Evolutionary conservation across 2,329 filamentous ascomycete genomes (phyloP).

Genomic region (Ceratocystiopsis brevicomis): DNA sequence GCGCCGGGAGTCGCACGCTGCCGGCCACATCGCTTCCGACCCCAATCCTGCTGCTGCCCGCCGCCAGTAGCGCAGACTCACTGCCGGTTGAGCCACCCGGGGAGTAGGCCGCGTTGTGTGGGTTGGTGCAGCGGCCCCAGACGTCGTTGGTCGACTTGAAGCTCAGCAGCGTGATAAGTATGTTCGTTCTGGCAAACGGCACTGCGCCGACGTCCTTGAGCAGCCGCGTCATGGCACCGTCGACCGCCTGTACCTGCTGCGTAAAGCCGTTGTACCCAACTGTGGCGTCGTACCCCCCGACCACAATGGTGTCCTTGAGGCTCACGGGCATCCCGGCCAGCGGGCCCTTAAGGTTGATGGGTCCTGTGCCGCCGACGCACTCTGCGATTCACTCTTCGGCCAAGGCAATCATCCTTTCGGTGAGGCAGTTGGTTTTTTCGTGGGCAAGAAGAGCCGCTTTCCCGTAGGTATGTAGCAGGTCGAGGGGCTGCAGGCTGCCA

Average conservation of each 20-base stretch:
- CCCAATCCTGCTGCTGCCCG: slow-evolving; percentile 60
- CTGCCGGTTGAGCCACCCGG: slow-evolving; percentile 81
- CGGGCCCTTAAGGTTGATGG: slow-evolving; percentile 57
- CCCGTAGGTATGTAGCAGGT: slow-evolving; percentile 69
- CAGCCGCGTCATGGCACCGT: slow-evolving; percentile 56
- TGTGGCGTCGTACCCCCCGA: slow-evolving; percentile 65
- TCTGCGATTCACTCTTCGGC: slow-evolving; percentile 50
- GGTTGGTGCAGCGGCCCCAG: slow-evolving; percentile 70
- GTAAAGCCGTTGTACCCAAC: slow-evolving; percentile 63
- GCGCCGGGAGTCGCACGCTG: slow-evolving; percentile 69
- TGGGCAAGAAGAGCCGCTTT: slow-evolving; percentile 75
- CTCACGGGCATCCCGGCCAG: slow-evolving; percentile 75
- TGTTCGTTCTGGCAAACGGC: slow-evolving; percentile 82
- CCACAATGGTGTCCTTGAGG: slow-evolving; percentile 62
- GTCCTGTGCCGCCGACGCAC: slow-evolving; percentile 18
- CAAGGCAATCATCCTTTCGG: slow-evolving; percentile 63
- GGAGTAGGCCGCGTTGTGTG: slow-evolving; percentile 66
- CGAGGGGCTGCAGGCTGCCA: slow-evolving; percentile 42
- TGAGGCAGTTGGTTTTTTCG: slow-evolving; percentile 72
- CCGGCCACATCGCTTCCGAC: slow-evolving; percentile 90
- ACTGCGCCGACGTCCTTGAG: slow-evolving; percentile 78
- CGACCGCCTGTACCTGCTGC: slow-evolving; percentile 40
- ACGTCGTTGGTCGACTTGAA: slow-evolving; percentile 65
- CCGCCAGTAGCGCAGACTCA: slow-evolving; percentile 64
- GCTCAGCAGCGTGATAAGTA: slow-evolving; percentile 69